A percentile compares a stretch with the other conserved stretches of the same genome.
phyloP scores from a whole-genome alignment of 306 rosid genomes.

The Fragaria vesca region DNA sequence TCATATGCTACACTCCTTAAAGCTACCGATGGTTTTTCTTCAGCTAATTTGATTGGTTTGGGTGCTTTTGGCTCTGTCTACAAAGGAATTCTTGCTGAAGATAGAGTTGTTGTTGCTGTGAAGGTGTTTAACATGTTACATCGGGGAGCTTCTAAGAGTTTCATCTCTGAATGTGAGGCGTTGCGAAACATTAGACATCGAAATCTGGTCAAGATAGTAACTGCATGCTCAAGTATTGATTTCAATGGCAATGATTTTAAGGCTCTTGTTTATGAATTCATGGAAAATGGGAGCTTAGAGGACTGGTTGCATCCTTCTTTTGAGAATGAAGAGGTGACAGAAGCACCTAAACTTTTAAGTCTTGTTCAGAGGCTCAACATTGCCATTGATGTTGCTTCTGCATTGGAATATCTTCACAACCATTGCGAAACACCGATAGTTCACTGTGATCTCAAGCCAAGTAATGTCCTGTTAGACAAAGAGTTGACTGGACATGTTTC shows the following conservation, averaged over 20 bases:
- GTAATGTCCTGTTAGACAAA: not conserved
- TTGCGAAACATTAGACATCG: not conserved
- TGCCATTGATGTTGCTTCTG: not conserved
- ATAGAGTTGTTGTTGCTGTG: not conserved
- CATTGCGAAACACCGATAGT: not conserved
- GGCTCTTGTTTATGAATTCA: not conserved
- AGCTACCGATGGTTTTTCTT: not conserved
- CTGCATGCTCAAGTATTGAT: not conserved
- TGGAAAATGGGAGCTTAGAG: not conserved
- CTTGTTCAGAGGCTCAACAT: not conserved
- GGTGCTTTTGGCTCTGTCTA: not conserved
- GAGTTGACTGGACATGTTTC: not conserved
- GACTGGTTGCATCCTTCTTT: not conserved
- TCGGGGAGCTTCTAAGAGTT: not conserved
- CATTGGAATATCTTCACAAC: not conserved
- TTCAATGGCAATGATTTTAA: not conserved
- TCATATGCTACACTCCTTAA: not conserved
- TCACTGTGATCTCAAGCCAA: conserved; percentile 3
- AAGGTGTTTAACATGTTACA: not conserved
- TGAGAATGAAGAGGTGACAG: not conserved
- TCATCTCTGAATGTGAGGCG: not conserved
- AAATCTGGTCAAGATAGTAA: not conserved
- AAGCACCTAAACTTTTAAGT: not conserved
- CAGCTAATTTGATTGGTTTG: not conserved
- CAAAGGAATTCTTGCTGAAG: not conserved